phyloP scores from a whole-genome alignment of 2,329 filamentous ascomycete genomes.

The Drechslerella coelobrocha region DNA sequence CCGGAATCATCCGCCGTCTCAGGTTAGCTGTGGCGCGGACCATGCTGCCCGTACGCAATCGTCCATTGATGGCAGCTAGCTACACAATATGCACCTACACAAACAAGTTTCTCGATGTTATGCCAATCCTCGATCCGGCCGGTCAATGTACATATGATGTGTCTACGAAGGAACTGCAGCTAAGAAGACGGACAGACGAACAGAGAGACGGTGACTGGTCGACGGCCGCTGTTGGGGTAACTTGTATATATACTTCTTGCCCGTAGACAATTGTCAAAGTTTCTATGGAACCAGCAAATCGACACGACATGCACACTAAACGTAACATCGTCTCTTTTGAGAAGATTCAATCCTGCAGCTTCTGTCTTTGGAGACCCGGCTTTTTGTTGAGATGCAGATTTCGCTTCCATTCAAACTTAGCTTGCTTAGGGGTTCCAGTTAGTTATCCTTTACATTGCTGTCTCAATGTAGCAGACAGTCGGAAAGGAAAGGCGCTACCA shows the following conservation, averaged over 20 bases:
- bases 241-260: conserved; percentile 3
- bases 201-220: too few species aligned
- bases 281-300: conserved; percentile 7
- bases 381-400: conserved; percentile 18
- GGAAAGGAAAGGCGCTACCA: background rate
- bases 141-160: background rate
- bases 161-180: background rate
- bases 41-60: background rate
- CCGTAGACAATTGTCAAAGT: background rate
- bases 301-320: conserved; percentile 6
- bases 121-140: too few species aligned
- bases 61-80: background rate
- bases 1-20: conserved; percentile 30
- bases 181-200: background rate
- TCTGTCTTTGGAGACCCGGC: background rate
- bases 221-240: background rate
- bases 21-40: conserved; percentile 16
- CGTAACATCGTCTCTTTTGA: too few species aligned
- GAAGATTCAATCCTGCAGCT: too few species aligned
- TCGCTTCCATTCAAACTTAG: background rate
- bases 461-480: too few species aligned
- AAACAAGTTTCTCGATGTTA: too few species aligned
- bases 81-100: too few species aligned
- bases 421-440: too few species aligned
- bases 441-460: too few species aligned